phyloP scores from a whole-genome alignment of 2,329 filamentous ascomycete species.

The Scleromitrula shiraiana region DNA sequence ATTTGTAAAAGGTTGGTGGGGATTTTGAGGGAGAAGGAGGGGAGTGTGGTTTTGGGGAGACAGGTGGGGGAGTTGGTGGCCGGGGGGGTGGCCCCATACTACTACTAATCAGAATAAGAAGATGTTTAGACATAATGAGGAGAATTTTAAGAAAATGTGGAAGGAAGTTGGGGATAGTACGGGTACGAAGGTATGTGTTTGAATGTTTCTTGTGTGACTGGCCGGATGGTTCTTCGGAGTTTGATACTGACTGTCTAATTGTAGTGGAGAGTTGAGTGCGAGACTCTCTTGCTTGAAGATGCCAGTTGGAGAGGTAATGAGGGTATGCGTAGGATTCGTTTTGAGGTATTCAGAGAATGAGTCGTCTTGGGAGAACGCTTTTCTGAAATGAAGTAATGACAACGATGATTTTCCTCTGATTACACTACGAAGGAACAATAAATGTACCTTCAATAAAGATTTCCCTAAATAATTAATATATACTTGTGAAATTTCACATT shows the following conservation, averaged over 20 bases:
- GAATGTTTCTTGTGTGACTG: background rate
- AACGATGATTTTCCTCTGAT: too few relatives aligned
- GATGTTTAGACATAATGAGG: slow-evolving; percentile 5
- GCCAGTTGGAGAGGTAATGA: background rate
- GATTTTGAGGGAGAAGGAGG: slow-evolving; percentile 12
- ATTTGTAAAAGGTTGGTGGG: slow-evolving; percentile 24
- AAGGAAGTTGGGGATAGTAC: slow-evolving; percentile 14
- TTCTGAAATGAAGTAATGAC: too few relatives aligned
- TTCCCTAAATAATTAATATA: too few relatives aligned
- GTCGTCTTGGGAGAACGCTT: too few relatives aligned
- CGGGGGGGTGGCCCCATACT: background rate
- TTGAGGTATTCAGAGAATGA: background rate
- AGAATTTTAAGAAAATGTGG: slow-evolving; percentile 15
- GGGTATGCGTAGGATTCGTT: background rate
- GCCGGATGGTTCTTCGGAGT: background rate
- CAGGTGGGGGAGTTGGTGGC: slow-evolving; percentile 20
- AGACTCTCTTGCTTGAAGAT: background rate
- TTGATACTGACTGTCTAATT: background rate
- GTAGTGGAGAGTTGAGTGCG: background rate
- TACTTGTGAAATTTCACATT: too few relatives aligned
- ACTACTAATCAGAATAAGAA: background rate
- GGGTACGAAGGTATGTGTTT: slow-evolving; percentile 9
- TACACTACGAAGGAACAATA: too few relatives aligned
- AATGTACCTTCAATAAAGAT: too few relatives aligned
- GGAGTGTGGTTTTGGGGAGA: background rate